A percentile compares a stretch with the other conserved stretches of the same genome.
Conservation (phyloP, 2,329 filamentous ascomycete species). For the Chaetomium olivaceum region DNA sequence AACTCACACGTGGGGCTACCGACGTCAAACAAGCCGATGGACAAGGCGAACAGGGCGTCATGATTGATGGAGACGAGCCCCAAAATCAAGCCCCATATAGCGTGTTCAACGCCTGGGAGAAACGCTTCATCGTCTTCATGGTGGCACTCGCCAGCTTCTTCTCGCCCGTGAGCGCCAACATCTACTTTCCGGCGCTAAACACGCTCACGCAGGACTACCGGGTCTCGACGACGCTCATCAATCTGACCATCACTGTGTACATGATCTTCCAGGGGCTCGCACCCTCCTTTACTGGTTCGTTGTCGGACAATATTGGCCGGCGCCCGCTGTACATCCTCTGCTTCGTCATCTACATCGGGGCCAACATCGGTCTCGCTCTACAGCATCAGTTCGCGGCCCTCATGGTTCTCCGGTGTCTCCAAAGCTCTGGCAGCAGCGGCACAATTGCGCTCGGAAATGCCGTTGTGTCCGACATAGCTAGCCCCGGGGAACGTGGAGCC, state of each 20-base stretch:
- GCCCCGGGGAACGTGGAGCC: constrained; percentile 60
- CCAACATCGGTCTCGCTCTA: constrained; percentile 16
- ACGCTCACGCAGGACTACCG: constrained; percentile 9
- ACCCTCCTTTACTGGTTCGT: constrained; percentile 13
- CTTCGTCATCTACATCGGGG: constrained; percentile 18
- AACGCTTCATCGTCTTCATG: constrained; percentile 13
- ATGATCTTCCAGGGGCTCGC: constrained; percentile 21
- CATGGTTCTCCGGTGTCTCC: constrained; percentile 56
- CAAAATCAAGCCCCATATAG: not conserved
- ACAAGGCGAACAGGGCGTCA: not conserved
- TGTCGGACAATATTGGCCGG: constrained; percentile 17
- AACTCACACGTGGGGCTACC: not conserved
- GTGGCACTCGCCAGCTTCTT: constrained; percentile 13
- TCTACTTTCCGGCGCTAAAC: constrained; percentile 20
- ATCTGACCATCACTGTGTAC: constrained; percentile 21
- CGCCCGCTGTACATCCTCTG: constrained; percentile 16
- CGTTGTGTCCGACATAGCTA: constrained; percentile 64
- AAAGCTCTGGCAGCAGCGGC: constrained; percentile 59
- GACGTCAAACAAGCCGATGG: not conserved
- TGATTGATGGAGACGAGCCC: not conserved
- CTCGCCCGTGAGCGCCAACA: constrained; percentile 17
- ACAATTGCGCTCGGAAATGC: constrained; percentile 60
- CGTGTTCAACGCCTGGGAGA: constrained; percentile 14
- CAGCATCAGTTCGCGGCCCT: constrained; percentile 36
- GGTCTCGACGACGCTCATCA: constrained; percentile 13